Evolutionary conservation across 2,329 filamentous ascomycete genomes (phyloP).

Genomic region (Bipolaris bicolor): DNA sequence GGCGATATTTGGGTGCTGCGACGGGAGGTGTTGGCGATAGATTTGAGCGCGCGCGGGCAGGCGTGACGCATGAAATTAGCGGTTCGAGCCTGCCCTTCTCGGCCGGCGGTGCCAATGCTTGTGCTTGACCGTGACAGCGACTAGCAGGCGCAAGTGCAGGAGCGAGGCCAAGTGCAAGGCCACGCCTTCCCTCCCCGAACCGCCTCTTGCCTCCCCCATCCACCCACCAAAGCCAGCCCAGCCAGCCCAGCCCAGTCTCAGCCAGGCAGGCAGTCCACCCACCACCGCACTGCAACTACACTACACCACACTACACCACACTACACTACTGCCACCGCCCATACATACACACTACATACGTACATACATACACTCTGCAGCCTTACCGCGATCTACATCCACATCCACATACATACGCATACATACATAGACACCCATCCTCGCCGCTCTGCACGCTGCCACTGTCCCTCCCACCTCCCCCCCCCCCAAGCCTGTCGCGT

Average conservation of each 20-base stretch:
- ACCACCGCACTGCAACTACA: too few species aligned
- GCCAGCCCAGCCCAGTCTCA: constrained; percentile 40
- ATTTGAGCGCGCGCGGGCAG: not conserved
- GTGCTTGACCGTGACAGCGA: constrained; percentile 5
- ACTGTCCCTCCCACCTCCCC: not conserved
- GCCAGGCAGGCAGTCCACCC: constrained; percentile 24
- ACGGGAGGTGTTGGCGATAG: not conserved
- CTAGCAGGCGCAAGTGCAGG: not conserved
- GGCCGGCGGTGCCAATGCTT: constrained; percentile 10
- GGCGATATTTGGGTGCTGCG: not conserved
- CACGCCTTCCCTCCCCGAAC: constrained; percentile 26
- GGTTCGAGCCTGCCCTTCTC: constrained; percentile 20
- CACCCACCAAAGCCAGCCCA: constrained; percentile 22
- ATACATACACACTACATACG: too few species aligned
- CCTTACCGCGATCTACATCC: constrained; percentile 15
- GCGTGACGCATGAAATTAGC: constrained; percentile 22
- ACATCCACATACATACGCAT: not conserved
- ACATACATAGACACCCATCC: too few species aligned
- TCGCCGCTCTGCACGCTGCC: too few species aligned
- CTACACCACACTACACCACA: too few species aligned
- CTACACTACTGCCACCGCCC: too few species aligned
- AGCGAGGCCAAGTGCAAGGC: too few species aligned
- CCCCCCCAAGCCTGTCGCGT: constrained; percentile 18
- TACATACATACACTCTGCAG: constrained; percentile 7
- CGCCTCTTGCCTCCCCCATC: constrained; percentile 24